Percentiles rank a stretch among this genome's conserved stretches.
phyloP scores from a whole-genome alignment of 2,329 filamentous ascomycete genomes.

The Cladosporium sp. region DNA sequence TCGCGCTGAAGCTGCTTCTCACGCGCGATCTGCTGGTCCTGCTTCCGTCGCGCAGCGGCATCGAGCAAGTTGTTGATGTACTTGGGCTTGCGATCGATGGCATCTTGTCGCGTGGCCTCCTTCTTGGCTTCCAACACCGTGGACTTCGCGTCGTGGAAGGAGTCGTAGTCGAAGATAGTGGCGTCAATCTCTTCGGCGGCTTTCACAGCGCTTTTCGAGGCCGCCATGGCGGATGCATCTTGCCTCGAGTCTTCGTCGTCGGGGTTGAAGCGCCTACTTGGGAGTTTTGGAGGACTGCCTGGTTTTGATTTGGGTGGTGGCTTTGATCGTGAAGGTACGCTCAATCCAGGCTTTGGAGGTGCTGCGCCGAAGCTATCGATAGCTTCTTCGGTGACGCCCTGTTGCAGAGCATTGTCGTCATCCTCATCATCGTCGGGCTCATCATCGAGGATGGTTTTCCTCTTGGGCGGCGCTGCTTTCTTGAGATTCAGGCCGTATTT shows the following conservation, averaged over 20 bases:
- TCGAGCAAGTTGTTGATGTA: slow-evolving; percentile 76
- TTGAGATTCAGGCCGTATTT: slow-evolving; percentile 40
- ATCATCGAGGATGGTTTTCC: slow-evolving; percentile 32
- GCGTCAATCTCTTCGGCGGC: slow-evolving; percentile 68
- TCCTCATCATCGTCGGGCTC: slow-evolving; percentile 31
- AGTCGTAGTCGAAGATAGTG: slow-evolving; percentile 82
- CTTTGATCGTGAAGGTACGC: slow-evolving; percentile 6
- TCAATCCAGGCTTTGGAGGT: slow-evolving; percentile 23
- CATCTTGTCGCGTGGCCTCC: slow-evolving; percentile 53
- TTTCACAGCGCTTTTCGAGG: slow-evolving; percentile 63
- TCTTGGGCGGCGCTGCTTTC: slow-evolving; percentile 28
- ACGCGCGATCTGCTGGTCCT: slow-evolving; percentile 74
- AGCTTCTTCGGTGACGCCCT: slow-evolving; percentile 48
- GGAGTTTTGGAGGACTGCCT: slow-evolving; percentile 36
- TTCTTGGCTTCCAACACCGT: slow-evolving; percentile 56
- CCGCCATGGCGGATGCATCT: slow-evolving; percentile 66
- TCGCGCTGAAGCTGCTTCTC: slow-evolving; percentile 79
- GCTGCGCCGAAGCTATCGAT: slow-evolving; percentile 59
- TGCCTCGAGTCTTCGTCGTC: slow-evolving; percentile 48
- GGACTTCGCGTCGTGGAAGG: slow-evolving; percentile 75
- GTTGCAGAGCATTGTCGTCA: slow-evolving; percentile 19
- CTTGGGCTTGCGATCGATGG: slow-evolving; percentile 65
- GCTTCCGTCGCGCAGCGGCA: slow-evolving; percentile 73
- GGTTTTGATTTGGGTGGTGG: slow-evolving; percentile 31
- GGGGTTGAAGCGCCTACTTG: slow-evolving; percentile 45